Evolutionary conservation across 192 early-diverging fungal genomes (phyloP).

Genomic region (Paraglomus occultum): DNA sequence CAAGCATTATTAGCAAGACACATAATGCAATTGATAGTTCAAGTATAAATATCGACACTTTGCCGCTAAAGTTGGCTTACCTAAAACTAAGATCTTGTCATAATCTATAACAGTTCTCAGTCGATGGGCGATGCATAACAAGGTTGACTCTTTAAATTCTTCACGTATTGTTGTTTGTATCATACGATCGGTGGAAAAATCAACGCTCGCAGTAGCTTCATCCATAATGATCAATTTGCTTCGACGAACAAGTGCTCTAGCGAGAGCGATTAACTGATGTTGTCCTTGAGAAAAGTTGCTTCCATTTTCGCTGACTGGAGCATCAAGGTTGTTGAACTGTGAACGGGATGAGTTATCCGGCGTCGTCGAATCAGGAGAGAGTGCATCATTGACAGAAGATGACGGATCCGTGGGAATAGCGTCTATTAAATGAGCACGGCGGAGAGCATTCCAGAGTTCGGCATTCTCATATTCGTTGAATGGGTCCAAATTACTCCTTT

Average conservation of each 20-base stretch:
- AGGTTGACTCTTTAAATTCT: slow-evolving; percentile 66
- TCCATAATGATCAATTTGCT: slow-evolving; percentile 73
- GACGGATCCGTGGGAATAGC: slow-evolving; percentile 23
- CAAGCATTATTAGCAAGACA: not conserved
- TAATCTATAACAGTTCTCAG: slow-evolving; percentile 76
- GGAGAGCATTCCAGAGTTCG: slow-evolving; percentile 72
- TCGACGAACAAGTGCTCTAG: slow-evolving; percentile 66
- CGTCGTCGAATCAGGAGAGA: not conserved
- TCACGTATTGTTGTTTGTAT: slow-evolving; percentile 85
- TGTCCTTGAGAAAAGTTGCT: slow-evolving; percentile 74
- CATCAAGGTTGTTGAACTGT: slow-evolving; percentile 54
- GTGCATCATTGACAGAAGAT: slow-evolving; percentile 20
- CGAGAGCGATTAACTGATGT: slow-evolving; percentile 68
- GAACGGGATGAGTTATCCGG: slow-evolving; percentile 26
- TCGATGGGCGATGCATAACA: slow-evolving; percentile 88
- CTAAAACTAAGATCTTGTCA: slow-evolving; percentile 61
- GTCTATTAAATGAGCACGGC: slow-evolving; percentile 66
- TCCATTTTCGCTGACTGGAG: slow-evolving; percentile 73
- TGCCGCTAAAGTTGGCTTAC: not conserved
- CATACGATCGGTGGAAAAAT: slow-evolving; percentile 76
- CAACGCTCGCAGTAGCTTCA: slow-evolving; percentile 90
- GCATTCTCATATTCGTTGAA: slow-evolving; percentile 75
- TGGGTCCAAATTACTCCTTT: slow-evolving; percentile 81
- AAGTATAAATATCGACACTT: not conserved
- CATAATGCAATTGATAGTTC: not conserved